Evolutionary conservation across 768 basidiomycete species (phyloP).

Genomic region (Naganishia antarctica): DNA sequence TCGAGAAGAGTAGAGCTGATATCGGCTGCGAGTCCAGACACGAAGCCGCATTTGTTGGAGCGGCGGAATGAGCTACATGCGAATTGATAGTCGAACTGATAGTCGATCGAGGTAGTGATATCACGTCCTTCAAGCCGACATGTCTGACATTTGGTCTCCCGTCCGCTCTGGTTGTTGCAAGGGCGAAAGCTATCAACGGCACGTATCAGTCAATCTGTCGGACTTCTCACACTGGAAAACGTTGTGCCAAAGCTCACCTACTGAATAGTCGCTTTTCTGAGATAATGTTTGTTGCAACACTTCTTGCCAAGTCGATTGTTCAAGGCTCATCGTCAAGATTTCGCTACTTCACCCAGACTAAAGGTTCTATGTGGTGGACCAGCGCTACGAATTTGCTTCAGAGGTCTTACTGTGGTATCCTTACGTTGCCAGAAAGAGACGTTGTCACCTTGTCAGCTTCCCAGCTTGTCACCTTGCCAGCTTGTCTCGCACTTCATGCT

Average conservation of each 20-base stretch:
- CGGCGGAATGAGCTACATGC: no score
- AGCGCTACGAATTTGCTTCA: no score
- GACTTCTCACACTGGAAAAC: no score
- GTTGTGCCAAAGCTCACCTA: background rate
- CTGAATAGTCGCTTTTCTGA: slow-evolving; percentile 9
- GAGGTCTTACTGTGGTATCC: no score
- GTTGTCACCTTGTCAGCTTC: no score
- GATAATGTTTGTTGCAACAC: background rate
- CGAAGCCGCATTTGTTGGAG: background rate
- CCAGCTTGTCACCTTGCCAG: no score
- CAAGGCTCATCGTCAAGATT: background rate
- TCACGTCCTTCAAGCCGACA: slow-evolving; percentile 8
- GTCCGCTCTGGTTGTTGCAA: background rate
- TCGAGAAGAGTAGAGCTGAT: slow-evolving; percentile 13
- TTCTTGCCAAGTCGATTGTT: slow-evolving; percentile 1
- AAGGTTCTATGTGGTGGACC: no score
- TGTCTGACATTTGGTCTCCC: slow-evolving; percentile 16
- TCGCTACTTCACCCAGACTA: background rate
- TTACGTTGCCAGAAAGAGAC: no score
- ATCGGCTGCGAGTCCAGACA: background rate
- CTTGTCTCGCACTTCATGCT: no score
- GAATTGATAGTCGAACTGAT: no score
- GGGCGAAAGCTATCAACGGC: background rate
- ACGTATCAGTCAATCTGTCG: background rate
- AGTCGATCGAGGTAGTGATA: background rate